A percentile compares a stretch with the other conserved stretches of the same genome.
These are phyloP conservation scores for Syzygium aromaticum DNA, from an alignment of 345 rosid species.

Conservation along the genomic window DNA sequence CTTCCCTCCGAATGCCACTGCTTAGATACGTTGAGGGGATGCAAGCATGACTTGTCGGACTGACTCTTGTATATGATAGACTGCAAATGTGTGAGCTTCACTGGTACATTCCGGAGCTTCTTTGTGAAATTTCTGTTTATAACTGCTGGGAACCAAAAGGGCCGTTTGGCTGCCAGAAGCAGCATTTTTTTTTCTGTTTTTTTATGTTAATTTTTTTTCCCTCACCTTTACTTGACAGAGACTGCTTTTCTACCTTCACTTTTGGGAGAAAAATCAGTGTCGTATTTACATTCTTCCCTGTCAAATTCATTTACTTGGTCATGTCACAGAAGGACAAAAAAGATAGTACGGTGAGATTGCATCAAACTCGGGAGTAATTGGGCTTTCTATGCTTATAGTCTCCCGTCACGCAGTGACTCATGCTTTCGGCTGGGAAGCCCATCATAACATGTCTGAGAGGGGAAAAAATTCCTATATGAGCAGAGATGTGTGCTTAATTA, in stretches of 20 bases:
- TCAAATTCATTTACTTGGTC: neutral
- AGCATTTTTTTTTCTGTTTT: neutral
- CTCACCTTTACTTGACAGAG: neutral
- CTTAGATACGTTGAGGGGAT: neutral
- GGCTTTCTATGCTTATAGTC: neutral
- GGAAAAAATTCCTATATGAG: neutral
- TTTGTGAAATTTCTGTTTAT: neutral
- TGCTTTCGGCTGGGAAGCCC: neutral
- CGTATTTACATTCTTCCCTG: neutral
- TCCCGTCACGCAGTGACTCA: neutral
- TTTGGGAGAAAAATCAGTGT: neutral
- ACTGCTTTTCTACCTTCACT: neutral
- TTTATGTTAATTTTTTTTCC: neutral
- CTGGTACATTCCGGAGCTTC: neutral
- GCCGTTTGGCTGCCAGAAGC: neutral
- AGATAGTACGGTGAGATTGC: neutral
- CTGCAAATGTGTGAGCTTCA: neutral
- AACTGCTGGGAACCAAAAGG: neutral
- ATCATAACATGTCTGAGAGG: neutral
- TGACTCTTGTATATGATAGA: neutral
- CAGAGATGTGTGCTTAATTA: too few relatives aligned
- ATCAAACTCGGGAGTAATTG: neutral
- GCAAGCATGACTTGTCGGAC: neutral
- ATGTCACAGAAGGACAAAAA: neutral
- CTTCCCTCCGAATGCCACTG: constrained; percentile 43